Base-by-base conservation (phyloP, 2,329 filamentous ascomycete genomes). In the Beauveria brongniartii region DNA sequence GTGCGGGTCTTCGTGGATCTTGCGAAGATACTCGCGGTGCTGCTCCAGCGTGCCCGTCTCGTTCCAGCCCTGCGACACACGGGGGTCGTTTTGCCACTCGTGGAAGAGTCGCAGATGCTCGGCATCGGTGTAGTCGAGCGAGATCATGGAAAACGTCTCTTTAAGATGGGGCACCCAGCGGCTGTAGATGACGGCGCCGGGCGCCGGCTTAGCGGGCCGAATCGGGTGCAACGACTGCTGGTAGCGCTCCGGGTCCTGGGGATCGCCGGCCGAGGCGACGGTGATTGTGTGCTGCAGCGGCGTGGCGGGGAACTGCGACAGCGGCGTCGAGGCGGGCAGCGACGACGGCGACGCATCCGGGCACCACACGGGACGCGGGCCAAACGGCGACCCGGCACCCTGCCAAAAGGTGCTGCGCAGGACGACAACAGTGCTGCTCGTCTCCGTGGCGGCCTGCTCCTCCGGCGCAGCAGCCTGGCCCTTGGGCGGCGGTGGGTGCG, bases 21-120 rank as follows among this genome's bases (percentile, higher is more conserved):
- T 82, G 34, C 82, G 79, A 56, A 92, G 79, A 71, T 93, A 92
- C 67, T 85, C 81, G 63, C 84, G 81, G 72, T 92, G 90, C 71
- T 92, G 81, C 34, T 90, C 88, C 53, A 90, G 73, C 1, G 88
- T 89, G 37, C 89, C 90, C 1, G 87, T 89, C 75, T 90, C 85
- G 69, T 91, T 90, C 90, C 90, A 92, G 4, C 89, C 89, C 68
- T 87, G 83, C 4, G 88, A 88, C 37, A 93, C 90, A 55, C 90
- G 87, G 57, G 89, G 89, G 69, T 92, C 89, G 69, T 93, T 93
- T 74, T 92, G 89, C 90, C 90, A 93, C 61, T 79, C 80, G 73
- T 92, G 86, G 77, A 93, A 92, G 5, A 91, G 78, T 18, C 78
- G 74, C 55, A 92, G 74, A 72, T 93, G 89, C 67, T 83, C 78